phyloP scores from a whole-genome alignment of 345 rosid species.

The Citrus hindsii region DNA sequence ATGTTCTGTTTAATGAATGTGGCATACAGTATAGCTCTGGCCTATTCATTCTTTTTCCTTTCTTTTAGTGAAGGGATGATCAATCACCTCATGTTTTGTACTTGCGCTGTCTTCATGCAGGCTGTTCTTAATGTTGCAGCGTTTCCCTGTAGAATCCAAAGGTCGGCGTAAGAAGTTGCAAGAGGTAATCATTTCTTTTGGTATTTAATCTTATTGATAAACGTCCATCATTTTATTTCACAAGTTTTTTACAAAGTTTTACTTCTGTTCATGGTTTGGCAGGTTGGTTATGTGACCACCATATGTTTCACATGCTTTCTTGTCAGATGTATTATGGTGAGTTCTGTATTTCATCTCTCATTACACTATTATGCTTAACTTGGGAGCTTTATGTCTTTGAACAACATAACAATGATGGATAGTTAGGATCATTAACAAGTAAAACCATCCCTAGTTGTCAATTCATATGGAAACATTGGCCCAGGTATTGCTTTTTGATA shows the following conservation, averaged over 20 bases:
- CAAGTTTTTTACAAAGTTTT: not conserved
- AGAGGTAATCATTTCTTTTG: conserved; percentile 47
- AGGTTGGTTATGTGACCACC: conserved; percentile 96
- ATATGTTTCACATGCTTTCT: conserved; percentile 92
- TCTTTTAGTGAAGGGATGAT: not conserved
- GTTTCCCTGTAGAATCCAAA: conserved; percentile 93
- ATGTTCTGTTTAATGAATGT: not conserved
- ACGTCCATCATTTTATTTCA: not conserved
- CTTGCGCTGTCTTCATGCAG: conserved; percentile 35
- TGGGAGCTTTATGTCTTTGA: not conserved
- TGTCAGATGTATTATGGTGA: conserved; percentile 85
- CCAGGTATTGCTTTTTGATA: not conserved
- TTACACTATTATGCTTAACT: not conserved
- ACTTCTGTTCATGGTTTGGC: conserved; percentile 26
- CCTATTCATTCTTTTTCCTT: not conserved
- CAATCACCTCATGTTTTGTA: not conserved
- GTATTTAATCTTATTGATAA: not conserved
- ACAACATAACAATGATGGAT: not conserved
- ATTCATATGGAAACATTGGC: not conserved
- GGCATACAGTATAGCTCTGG: not conserved
- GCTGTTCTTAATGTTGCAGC: conserved; percentile 89
- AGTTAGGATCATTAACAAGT: not conserved
- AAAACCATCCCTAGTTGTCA: not conserved
- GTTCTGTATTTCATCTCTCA: conserved; percentile 9
- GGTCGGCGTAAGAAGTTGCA: conserved; percentile 90